These are phyloP conservation scores for Diaporthe velutina DNA, from an alignment of 2,329 filamentous ascomycete species.

Conservation along the genomic window DNA sequence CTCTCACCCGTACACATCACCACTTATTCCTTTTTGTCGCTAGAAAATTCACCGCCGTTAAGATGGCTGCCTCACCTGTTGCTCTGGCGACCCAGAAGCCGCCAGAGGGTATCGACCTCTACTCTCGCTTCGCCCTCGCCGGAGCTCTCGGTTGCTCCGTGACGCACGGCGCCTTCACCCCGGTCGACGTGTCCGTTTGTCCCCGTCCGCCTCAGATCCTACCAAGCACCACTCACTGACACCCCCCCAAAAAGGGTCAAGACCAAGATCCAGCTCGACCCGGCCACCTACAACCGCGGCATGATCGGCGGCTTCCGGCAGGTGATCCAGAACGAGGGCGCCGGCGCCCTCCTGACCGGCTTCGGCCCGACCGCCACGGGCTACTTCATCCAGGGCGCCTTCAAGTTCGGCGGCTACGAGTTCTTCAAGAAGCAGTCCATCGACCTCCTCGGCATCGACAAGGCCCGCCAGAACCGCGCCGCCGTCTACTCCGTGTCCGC, in stretches of 20 bases:
- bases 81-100: constrained; percentile 3
- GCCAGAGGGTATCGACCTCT: constrained; percentile 74
- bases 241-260: constrained; percentile 76
- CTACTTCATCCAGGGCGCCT: constrained; percentile 94
- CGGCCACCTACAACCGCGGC: constrained; percentile 88
- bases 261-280: constrained; percentile 95
- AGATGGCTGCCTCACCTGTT: constrained; percentile 12
- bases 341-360: constrained; percentile 87
- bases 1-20: background rate
- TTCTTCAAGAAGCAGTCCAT: constrained; percentile 96
- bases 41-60: background rate
- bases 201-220: background rate
- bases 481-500: constrained; percentile 83
- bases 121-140: constrained; percentile 96
- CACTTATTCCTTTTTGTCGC: background rate
- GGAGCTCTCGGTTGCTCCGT: constrained; percentile 98
- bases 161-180: constrained; percentile 96
- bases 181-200: constrained; percentile 83
- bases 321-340: constrained; percentile 86
- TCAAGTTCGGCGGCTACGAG: constrained; percentile 96
- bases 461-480: constrained; percentile 82
- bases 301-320: constrained; percentile 89
- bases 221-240: constrained; percentile 21
- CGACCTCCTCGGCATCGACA: constrained; percentile 82
- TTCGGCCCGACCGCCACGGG: constrained; percentile 87